Evolutionary conservation across 345 rosid genomes (phyloP).

Genomic region (Trapa incisa): DNA sequence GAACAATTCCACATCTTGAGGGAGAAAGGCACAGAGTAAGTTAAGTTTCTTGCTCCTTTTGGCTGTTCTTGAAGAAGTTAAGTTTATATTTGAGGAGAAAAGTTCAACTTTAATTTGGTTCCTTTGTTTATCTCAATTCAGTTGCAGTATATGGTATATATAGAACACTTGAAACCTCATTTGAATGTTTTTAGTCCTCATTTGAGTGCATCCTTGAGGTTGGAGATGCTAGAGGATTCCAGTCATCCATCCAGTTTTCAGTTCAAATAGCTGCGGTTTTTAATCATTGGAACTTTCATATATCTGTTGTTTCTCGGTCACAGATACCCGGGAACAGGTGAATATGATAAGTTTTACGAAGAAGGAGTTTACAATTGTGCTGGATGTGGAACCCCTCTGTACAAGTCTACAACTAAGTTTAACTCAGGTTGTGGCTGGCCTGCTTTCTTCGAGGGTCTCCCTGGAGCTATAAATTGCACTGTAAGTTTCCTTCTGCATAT

Average conservation of each 20-base stretch:
- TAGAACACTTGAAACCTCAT: background rate
- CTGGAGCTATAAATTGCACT: conserved; percentile 58
- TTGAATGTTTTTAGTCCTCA: background rate
- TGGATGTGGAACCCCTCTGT: conserved; percentile 81
- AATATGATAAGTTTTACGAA: conserved; percentile 53
- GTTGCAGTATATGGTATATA: background rate
- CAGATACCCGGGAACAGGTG: conserved; percentile 82
- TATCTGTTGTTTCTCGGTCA: background rate
- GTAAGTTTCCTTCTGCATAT: conserved; percentile 24
- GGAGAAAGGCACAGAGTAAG: conserved; percentile 69
- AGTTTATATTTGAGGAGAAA: background rate
- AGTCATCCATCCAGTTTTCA: background rate
- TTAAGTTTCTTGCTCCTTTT: no score
- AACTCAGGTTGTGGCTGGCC: conserved; percentile 91
- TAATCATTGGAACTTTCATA: background rate
- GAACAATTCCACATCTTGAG: conserved; percentile 74
- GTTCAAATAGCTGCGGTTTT: background rate
- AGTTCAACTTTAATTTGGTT: background rate
- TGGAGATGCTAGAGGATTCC: background rate
- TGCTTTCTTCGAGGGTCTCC: conserved; percentile 80
- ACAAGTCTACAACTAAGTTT: conserved; percentile 68
- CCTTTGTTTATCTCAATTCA: background rate
- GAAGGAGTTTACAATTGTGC: conserved; percentile 74
- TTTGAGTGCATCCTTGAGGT: background rate
- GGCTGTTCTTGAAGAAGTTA: background rate